These are phyloP conservation scores for Chamaecrista fasciculata DNA, from an alignment of 306 rosid genomes.

Conservation along the genomic window DNA sequence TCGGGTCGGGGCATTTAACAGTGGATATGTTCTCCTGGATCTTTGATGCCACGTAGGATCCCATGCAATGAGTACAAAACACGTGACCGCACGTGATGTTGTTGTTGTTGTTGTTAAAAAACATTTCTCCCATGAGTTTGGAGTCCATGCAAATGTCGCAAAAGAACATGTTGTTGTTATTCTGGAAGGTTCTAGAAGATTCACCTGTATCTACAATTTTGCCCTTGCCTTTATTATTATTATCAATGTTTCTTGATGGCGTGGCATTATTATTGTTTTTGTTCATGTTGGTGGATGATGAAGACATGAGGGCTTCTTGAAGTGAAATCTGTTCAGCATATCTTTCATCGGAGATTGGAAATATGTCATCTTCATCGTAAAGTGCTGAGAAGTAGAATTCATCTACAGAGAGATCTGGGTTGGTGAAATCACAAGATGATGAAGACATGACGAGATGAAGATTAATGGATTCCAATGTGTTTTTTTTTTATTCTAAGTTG, in stretches of 20 bases:
- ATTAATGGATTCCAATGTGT: no score
- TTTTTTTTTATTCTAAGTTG: no score
- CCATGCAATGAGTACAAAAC: conserved; percentile 48
- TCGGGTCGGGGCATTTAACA: conserved; percentile 55
- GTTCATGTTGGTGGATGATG: neutral
- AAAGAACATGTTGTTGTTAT: neutral
- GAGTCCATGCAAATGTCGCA: conserved; percentile 62
- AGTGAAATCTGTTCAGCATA: conserved; percentile 55
- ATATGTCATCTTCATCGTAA: conserved; percentile 36
- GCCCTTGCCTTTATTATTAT: no score
- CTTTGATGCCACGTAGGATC: conserved; percentile 42
- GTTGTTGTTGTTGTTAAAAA: no score
- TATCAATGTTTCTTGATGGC: no score
- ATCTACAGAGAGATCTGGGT: conserved; percentile 37
- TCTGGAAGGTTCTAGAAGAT: conserved; percentile 19
- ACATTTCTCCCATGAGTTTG: conserved; percentile 38
- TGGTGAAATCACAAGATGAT: neutral
- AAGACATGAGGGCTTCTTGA: conserved; percentile 60
- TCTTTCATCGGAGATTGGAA: conserved; percentile 61
- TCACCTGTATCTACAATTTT: conserved; percentile 21
- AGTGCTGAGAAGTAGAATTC: conserved; percentile 63
- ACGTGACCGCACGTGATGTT: conserved; percentile 42
- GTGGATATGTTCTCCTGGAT: conserved; percentile 42
- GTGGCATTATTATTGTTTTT: no score
- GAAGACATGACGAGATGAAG: no score